Conservation (phyloP, 495 filamentous ascomycete genomes). For the Hypomontagnella monticulosa region DNA sequence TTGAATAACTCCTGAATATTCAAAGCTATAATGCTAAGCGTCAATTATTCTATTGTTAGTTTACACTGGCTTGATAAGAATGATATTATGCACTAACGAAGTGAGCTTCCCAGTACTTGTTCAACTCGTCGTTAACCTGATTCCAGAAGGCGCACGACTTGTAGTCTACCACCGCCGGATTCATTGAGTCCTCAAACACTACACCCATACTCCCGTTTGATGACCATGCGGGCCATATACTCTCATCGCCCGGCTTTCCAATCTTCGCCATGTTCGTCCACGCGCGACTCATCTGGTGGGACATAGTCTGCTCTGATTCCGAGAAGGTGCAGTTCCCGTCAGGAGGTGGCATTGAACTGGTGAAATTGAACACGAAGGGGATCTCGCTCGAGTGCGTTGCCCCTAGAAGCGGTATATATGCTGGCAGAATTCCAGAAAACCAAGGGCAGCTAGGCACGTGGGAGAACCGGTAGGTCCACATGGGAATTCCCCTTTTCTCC, state of each 20-base stretch:
- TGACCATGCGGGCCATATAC: slow-evolving; percentile 45
- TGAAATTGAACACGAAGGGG: slow-evolving; percentile 55
- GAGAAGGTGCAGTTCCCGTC: slow-evolving; percentile 48
- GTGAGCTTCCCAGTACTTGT: slow-evolving; percentile 22
- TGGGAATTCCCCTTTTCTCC: slow-evolving; percentile 40
- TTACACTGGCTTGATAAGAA: neutral
- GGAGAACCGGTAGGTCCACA: slow-evolving; percentile 50
- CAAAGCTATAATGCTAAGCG: too few relatives aligned
- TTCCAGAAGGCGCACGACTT: slow-evolving; percentile 48
- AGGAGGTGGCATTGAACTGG: slow-evolving; percentile 38
- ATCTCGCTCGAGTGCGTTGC: slow-evolving; percentile 53
- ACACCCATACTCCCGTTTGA: slow-evolving; percentile 40
- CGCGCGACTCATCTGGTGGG: slow-evolving; percentile 46
- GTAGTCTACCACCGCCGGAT: slow-evolving; percentile 45
- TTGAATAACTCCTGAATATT: too few relatives aligned
- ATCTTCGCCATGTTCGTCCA: slow-evolving; percentile 54
- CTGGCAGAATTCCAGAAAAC: slow-evolving; percentile 24
- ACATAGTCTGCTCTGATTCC: slow-evolving; percentile 42
- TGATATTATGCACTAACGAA: neutral
- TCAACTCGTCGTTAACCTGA: slow-evolving; percentile 35
- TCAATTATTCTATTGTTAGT: too few relatives aligned
- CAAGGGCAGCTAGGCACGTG: slow-evolving; percentile 51
- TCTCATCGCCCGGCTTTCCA: slow-evolving; percentile 39
- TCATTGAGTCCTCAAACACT: slow-evolving; percentile 41
- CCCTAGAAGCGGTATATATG: slow-evolving; percentile 32